Conservation (phyloP, 2,329 filamentous ascomycete species). For the Colletotrichum orchidophilum region DNA sequence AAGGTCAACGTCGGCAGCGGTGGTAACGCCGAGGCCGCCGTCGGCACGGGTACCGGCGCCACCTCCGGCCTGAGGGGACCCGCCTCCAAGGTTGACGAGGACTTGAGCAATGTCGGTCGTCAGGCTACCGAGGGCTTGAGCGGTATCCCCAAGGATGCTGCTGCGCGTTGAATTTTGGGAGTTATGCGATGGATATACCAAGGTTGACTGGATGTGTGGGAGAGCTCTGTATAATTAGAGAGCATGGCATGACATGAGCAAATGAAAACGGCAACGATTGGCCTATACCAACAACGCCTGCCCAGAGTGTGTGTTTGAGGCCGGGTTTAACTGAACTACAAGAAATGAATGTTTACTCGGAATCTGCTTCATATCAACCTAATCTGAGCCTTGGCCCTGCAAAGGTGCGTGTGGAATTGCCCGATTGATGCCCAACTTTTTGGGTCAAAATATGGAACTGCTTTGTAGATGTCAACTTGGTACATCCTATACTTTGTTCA, state of each 20-base stretch:
- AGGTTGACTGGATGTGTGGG: not conserved
- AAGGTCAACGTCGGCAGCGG: conserved; percentile 74
- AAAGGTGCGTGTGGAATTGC: not conserved
- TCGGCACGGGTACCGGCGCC: conserved; percentile 60
- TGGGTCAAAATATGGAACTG: not conserved
- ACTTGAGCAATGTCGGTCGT: conserved; percentile 70
- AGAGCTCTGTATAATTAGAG: conserved; percentile 4
- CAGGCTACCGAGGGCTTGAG: conserved; percentile 68
- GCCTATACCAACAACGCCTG: not conserved
- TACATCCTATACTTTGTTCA: too few species aligned
- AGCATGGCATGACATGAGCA: conserved; percentile 15
- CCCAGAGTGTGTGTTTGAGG: too few species aligned
- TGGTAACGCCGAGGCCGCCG: conserved; percentile 62
- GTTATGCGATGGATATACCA: not conserved
- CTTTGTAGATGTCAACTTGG: not conserved
- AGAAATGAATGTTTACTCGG: not conserved
- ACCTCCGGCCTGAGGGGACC: conserved; percentile 66
- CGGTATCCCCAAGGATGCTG: conserved; percentile 68
- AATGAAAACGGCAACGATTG: conserved; percentile 10
- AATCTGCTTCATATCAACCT: too few species aligned
- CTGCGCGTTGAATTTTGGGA: conserved; percentile 49
- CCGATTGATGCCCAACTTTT: not conserved
- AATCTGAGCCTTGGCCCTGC: too few species aligned
- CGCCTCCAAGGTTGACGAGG: conserved; percentile 64
- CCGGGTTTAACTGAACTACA: too few species aligned